Percentiles rank a stretch among this genome's conserved stretches.
Evolutionary conservation across 805 yeast genomes (phyloP).

Genomic region (Sugiyamaella chiloensis): DNA sequence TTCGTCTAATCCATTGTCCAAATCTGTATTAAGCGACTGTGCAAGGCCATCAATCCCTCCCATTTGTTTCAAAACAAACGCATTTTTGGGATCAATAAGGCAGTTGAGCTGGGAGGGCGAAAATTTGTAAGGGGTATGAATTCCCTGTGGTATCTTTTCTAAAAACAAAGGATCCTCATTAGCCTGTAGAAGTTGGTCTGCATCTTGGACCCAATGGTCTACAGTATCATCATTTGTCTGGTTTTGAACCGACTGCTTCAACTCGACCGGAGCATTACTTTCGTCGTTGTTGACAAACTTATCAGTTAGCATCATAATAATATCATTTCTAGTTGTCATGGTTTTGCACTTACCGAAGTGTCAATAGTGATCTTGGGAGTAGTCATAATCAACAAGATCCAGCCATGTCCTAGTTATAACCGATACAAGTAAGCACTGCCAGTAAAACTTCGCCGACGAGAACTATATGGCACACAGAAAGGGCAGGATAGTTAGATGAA

Average conservation of each 20-base stretch:
- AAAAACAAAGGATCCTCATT: slow-evolving; percentile 4
- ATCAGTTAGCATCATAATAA: neutral
- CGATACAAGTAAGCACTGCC: no score
- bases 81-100: slow-evolving; percentile 39
- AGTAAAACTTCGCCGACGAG: no score
- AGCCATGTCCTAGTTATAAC: no score
- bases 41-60: slow-evolving; percentile 38
- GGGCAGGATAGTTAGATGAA: no score
- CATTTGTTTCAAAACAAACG: slow-evolving; percentile 34
- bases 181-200: slow-evolving; percentile 4
- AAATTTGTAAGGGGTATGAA: slow-evolving; percentile 7
- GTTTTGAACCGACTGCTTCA: slow-evolving; percentile 6
- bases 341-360: slow-evolving; percentile 18
- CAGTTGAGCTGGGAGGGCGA: slow-evolving; percentile 24
- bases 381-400: no score
- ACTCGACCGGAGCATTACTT: neutral
- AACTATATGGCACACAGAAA: no score
- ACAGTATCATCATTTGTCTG: neutral
- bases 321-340: neutral
- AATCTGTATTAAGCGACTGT: slow-evolving; percentile 31
- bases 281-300: slow-evolving; percentile 4
- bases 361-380: slow-evolving; percentile 22
- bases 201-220: slow-evolving; percentile 14
- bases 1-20: slow-evolving; percentile 30
- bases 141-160: neutral